Evolutionary conservation across 73 alveolate genomes (phyloP), one percentile per base, ranked within the genome.

Genomic region (Tetrahymena malaccensis): DNA sequence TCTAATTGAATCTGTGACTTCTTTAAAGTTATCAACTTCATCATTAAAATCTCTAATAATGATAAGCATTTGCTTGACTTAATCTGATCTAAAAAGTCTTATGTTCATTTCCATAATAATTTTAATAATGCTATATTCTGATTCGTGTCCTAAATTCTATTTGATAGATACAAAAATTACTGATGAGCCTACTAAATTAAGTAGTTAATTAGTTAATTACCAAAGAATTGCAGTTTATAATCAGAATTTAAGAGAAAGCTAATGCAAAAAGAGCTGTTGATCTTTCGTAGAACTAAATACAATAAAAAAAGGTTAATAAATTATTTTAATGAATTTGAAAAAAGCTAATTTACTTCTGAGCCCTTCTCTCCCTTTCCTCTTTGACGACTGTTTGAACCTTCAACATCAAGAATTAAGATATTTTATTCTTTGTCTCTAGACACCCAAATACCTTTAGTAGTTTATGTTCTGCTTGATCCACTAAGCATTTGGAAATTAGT

Each of bases 381-480:
- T 93, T 96, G 94, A 84, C 95, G 96, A 93, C 98, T 95, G 89
- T 97, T 98, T 3, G 99, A 96, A 85, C 99, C 99, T 94, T 97
- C 99, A 34, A 97, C 97, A 96, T 97, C 99, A 11, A 97, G 85
- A 31, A 97, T 96, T 43, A 97, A 94, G 19, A 97, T 95, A 94
- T 96, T 97, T 56, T 96, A 94, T 93, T 96, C 94, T 35, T 55
- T 84, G 93, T 97, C 98, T 38, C 97, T 97, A 6, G 99, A 97
- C 0, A 97, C 70, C 99, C 99, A 97, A n/a, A 97, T 97, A 33
- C 99, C 99, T 93, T 96, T 96, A 43, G 99, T 97, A 19, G 99
- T 97, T 96, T 97, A 97, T 35, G 97, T 94, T 16, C 98, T 84
- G 34, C 94, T 95, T 57, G 97, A 55, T 22, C 98, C 94, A 83